phyloP scores from a whole-genome alignment of 2,329 filamentous ascomycete species.

The Ophiostoma himal-ulmi region DNA sequence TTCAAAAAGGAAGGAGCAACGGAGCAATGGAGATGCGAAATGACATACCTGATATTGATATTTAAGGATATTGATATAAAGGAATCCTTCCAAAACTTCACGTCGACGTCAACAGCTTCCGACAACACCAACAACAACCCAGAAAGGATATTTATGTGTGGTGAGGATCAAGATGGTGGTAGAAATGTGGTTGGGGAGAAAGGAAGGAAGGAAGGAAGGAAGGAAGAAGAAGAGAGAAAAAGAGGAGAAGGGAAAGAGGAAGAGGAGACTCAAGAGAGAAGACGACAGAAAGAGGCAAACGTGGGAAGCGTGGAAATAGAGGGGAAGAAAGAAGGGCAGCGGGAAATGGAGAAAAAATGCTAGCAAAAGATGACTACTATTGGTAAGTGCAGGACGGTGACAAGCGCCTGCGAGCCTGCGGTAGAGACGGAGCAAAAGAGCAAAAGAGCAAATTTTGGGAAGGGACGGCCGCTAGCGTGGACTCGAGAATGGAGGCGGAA shows the following conservation, averaged over 20 bases:
- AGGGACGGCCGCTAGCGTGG: conserved; percentile 5
- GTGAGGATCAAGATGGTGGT: conserved; percentile 23
- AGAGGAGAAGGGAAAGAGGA: conserved; percentile 9
- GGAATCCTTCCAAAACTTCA: conserved; percentile 23
- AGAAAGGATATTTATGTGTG: conserved; percentile 19
- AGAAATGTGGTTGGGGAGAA: conserved; percentile 25
- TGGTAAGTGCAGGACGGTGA: background rate
- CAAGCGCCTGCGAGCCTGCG: background rate
- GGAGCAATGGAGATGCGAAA: background rate
- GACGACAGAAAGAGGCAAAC: conserved; percentile 9
- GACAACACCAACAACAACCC: conserved; percentile 29
- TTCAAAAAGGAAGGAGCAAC: background rate
- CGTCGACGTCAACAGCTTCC: conserved; percentile 28
- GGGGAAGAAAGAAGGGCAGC: conserved; percentile 22
- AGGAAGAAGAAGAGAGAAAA: conserved; percentile 20
- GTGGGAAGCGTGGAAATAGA: conserved; percentile 1
- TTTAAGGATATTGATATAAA: conserved; percentile 11
- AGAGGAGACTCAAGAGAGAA: conserved; percentile 19
- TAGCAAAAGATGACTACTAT: background rate
- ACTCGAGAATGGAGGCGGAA: background rate
- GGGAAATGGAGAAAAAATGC: conserved; percentile 15
- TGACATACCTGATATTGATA: conserved; percentile 14
- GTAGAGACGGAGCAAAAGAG: background rate
- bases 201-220: conserved; percentile 24
- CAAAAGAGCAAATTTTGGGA: background rate